phyloP scores from a whole-genome alignment of 805 yeast genomes.

The Ogataea angusta region DNA sequence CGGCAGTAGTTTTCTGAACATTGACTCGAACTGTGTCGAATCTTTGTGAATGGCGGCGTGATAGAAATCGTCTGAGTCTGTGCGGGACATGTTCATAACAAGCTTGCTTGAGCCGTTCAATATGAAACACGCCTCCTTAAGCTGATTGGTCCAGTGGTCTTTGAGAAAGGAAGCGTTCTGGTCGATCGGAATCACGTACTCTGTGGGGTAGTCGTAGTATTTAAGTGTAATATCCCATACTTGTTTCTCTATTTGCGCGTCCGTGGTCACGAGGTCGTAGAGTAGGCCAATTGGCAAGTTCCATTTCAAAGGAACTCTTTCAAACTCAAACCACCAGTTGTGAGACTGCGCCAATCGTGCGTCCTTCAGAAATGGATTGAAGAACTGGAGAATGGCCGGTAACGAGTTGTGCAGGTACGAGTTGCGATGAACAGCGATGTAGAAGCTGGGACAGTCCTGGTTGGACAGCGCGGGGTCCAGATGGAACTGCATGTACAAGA shows the following conservation, averaged over 20 bases:
- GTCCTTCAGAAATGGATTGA: constrained; percentile 31
- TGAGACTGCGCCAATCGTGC: constrained; percentile 15
- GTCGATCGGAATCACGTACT: constrained; percentile 39
- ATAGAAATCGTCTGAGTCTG: constrained; percentile 60
- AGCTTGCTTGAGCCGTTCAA: constrained; percentile 74
- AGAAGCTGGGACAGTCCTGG: constrained; percentile 24
- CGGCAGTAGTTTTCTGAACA: constrained; percentile 29
- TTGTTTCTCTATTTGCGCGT: constrained; percentile 8
- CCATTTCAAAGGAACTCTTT: constrained; percentile 68
- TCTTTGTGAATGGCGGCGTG: constrained; percentile 31
- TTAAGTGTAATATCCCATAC: constrained; percentile 48
- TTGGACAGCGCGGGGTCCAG: constrained; percentile 18
- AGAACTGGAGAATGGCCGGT: constrained; percentile 36
- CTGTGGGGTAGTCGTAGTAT: constrained; percentile 41
- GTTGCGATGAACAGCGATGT: constrained; percentile 38
- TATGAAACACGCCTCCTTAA: constrained; percentile 79
- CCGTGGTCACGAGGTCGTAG: constrained; percentile 42
- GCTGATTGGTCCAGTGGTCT: constrained; percentile 66
- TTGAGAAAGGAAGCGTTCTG: constrained; percentile 30
- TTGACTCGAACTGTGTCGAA: constrained; percentile 22
- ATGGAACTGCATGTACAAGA: constrained; percentile 41
- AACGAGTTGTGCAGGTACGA: constrained; percentile 49
- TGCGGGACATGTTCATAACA: constrained; percentile 72
- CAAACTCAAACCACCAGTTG: constrained; percentile 65
- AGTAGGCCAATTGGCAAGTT: constrained; percentile 70